Evolutionary conservation across 2,329 filamentous ascomycete genomes (phyloP), one percentile per base, ranked within the genome.

Genomic region (Cryphonectria nitschkei): DNA sequence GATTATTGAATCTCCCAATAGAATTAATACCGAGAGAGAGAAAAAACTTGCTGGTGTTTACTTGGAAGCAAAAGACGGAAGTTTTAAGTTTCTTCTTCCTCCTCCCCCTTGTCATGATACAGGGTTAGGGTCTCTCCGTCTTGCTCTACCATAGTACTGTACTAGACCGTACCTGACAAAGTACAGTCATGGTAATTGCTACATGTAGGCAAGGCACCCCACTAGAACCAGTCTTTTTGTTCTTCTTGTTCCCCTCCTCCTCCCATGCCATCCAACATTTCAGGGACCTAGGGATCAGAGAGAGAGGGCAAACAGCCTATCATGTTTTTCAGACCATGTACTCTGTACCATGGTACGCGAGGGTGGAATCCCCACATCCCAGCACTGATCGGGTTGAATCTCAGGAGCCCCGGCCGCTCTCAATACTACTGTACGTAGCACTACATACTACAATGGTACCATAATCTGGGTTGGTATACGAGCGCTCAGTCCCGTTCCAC

Each of bases 401-500:
- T n/a, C 26, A 56, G 52, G 16, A 56, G 52, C n/a, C 52, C 52
- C 52, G n/a, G 52, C 9, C n/a, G n/a, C 26, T 29, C 9, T 34
- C 52, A n/a, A 50, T n/a, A 50, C 46, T 50, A 50, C 46, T 50
- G 22, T n/a, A 50, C 46, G 19, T 50, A 50, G 46, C n/a, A 50
- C 8, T 50, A 50, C 46, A n/a, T n/a, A 50, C 22, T 50, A 11
- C 22, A 2, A n/a, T 50, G 6, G 46, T n/a, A 50, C 22, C 46
- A 50, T n/a, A 11, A 7, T n/a, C 46, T 50, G 46, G 46, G 46
- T 50, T 26, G 52, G n/a, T 58, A 58, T 58, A 58, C 54, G 54
- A 58, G 29, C 54, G 54, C 54, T 58, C 54, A 32, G 54, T 58
- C 29, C n/a, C 52, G 52, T 56, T 26, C 52, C 52, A 56, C 52